These are phyloP conservation scores for Jaltomata sinuosa DNA, from an alignment of 257 asterid species.

Conservation along the genomic window DNA sequence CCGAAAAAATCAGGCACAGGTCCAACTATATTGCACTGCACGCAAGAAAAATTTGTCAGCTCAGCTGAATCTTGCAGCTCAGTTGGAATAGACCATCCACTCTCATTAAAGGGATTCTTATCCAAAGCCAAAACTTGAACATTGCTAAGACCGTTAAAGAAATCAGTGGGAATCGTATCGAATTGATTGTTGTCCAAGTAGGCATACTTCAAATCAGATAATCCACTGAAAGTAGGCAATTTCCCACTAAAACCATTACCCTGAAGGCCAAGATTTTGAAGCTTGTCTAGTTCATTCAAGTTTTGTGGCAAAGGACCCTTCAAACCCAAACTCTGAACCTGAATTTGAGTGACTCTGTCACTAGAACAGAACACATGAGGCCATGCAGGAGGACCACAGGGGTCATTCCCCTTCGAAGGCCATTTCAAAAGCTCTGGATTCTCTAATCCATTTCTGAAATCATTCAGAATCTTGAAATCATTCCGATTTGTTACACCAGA, in stretches of 20 bases:
- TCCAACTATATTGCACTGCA: conserved; percentile 56
- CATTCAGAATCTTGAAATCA: conserved; percentile 56
- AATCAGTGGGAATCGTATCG: conserved; percentile 55
- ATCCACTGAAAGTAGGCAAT: conserved; percentile 62
- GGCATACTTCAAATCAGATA: conserved; percentile 51
- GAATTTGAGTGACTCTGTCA: conserved; percentile 77
- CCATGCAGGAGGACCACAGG: conserved; percentile 86
- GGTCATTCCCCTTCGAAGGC: conserved; percentile 59
- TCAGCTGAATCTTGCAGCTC: conserved; percentile 46
- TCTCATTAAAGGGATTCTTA: conserved; percentile 54
- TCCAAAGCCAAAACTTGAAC: conserved; percentile 61
- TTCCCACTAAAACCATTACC: conserved; percentile 48
- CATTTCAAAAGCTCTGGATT: conserved; percentile 64
- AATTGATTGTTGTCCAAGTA: conserved; percentile 55
- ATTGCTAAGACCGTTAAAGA: conserved; percentile 52
- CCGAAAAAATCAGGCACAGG: conserved; percentile 64
- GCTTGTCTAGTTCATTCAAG: conserved; percentile 44
- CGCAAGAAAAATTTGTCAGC: conserved; percentile 66
- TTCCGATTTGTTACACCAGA: conserved; percentile 38
- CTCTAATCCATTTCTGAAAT: conserved; percentile 47
- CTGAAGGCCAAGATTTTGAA: conserved; percentile 65
- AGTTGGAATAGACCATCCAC: conserved; percentile 63
- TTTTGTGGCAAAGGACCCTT: conserved; percentile 65
- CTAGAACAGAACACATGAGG: conserved; percentile 57
- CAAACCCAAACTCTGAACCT: conserved; percentile 57